Evolutionary conservation across 2,329 filamentous ascomycete species (phyloP).

Genomic region (Trichoderma asperellum): DNA sequence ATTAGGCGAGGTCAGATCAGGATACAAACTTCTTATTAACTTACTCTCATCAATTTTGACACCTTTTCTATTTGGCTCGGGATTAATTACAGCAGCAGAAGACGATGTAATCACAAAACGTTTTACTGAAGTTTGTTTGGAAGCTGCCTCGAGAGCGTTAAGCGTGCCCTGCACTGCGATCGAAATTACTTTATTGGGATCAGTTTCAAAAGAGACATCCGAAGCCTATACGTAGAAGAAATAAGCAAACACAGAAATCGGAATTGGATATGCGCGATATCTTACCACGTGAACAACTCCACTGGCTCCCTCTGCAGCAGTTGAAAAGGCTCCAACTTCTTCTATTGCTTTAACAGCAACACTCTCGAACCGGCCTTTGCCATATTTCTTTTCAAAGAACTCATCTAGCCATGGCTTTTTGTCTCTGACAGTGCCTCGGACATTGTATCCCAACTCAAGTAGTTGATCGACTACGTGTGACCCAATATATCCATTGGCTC

Average conservation of each 20-base stretch:
- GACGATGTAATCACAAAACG: conserved; percentile 48
- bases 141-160: conserved; percentile 39
- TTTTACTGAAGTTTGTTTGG: conserved; percentile 39
- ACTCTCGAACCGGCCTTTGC: not conserved
- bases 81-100: conserved; percentile 37
- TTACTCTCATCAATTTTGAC: conserved; percentile 1
- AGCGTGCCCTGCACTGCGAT: conserved; percentile 35
- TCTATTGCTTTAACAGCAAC: not conserved
- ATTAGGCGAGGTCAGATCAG: not conserved
- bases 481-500: conserved; percentile 47
- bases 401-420: conserved; percentile 3
- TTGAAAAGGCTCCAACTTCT: not conserved
- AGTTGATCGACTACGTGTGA: conserved; percentile 46
- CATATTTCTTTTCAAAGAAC: not conserved
- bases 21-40: not conserved
- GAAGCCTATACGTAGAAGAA: not conserved
- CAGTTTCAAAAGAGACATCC: not conserved
- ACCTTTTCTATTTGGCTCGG: not conserved
- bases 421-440: conserved; percentile 44
- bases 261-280: not conserved
- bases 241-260: not conserved
- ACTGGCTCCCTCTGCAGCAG: not conserved
- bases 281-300: conserved; percentile 13
- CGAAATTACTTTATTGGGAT: conserved; percentile 38
- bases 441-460: conserved; percentile 44